phyloP scores from a whole-genome alignment of 768 basidiomycete species.

The Thelephora aurantiotincta region DNA sequence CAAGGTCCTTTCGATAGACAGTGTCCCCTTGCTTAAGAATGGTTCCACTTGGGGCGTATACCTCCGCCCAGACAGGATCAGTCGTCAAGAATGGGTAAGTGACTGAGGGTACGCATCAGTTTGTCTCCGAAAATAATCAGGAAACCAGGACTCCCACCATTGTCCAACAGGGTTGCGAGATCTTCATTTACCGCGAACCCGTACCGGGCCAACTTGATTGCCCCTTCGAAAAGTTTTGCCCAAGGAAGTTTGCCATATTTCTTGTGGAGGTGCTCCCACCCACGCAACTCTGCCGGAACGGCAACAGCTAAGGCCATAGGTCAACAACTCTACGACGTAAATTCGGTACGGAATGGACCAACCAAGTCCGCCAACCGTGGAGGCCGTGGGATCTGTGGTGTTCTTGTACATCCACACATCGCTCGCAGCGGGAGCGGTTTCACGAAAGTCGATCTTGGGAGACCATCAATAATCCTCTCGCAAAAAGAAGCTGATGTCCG shows the following conservation, averaged over 20 bases:
- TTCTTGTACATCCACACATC: constrained; percentile 65
- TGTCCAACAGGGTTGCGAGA: constrained; percentile 62
- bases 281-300: constrained; percentile 84
- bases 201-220: constrained; percentile 56
- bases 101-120: constrained; percentile 15
- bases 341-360: no score
- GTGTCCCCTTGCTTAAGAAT: constrained; percentile 63
- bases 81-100: constrained; percentile 42
- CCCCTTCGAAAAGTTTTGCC: constrained; percentile 67
- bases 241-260: constrained; percentile 77
- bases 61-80: constrained; percentile 60
- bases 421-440: constrained; percentile 64
- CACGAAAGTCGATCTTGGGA: constrained; percentile 71
- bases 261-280: constrained; percentile 69
- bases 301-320: constrained; percentile 47
- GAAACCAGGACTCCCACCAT: constrained; percentile 27
- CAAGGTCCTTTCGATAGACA: constrained; percentile 60
- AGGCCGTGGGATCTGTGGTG: constrained; percentile 25
- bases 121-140: no score
- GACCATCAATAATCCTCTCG: constrained; percentile 34
- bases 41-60: constrained; percentile 69
- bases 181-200: constrained; percentile 49
- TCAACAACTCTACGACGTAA: no score
- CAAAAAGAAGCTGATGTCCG: constrained; percentile 15
- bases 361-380: constrained; percentile 49